Evolutionary conservation across 2,329 filamentous ascomycete species (phyloP), one percentile per base, ranked within the genome.

Genomic region (Furcasterigmium sp.): DNA sequence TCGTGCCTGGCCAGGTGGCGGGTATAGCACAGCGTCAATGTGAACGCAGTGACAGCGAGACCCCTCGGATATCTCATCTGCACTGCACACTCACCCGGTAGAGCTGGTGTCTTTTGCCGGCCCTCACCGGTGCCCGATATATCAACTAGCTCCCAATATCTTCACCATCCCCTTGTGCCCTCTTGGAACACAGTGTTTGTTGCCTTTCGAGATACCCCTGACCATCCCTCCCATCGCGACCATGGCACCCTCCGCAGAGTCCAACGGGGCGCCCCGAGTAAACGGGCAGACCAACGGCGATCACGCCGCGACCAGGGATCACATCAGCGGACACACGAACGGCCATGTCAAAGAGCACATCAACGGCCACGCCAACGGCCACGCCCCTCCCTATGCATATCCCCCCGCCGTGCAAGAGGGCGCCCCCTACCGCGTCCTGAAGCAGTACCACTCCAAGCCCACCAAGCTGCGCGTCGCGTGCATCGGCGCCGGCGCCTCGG

Each of bases 361-460:
- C 13, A 46, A 46, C 18, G 46, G 40, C 23, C 30, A 30, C 15
- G 34, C 45, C 15, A 46, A 46, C 21, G 45, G 35, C 8, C 23
- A 26, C 11, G 42, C 26, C 19, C 37, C 42, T 20, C 42, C 35
- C 46, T 42, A 46, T 14, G 40, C 50, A 37, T 61, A 62, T 34
- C 58, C 57, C 18, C 51, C 53, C 2, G 21, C 42, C 8, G 37
- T 56, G 34, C 46, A 51, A 14, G 44, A 45, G 6, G 49, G 50
- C 8, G 46, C 47, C 2, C 52, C 55, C 4, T 62, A 62, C 46
- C 40, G 47, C 8, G 52, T 62, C 13, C 51, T 62, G 19, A 45
- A 50, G 21, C 59, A 62, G 44, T 62, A 62, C 41, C 60, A 63
- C 45, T 62, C 58, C n/a, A 61, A 61, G 50, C 59, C 59, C 6